A percentile compares a stretch with the other conserved stretches of the same genome.
These are phyloP conservation scores for Sextonia rubra DNA, from an alignment of 164 flowering plant species.

Conservation along the genomic window DNA sequence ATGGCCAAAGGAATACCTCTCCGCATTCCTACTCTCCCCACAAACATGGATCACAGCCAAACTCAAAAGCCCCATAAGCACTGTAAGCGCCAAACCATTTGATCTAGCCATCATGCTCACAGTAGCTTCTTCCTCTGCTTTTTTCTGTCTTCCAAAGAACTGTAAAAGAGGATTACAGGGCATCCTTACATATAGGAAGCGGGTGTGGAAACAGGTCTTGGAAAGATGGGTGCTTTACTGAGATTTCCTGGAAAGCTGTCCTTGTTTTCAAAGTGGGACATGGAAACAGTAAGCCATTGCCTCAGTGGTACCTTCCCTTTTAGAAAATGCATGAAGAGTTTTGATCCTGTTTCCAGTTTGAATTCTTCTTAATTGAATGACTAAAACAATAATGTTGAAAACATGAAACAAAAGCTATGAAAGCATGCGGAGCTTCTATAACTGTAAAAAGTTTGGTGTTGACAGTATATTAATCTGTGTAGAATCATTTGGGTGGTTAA, in stretches of 20 bases:
- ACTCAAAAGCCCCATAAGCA: constrained; percentile 13
- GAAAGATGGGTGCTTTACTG: background rate
- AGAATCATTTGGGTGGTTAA: background rate
- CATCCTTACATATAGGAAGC: background rate
- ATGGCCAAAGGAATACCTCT: background rate
- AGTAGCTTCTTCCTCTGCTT: background rate
- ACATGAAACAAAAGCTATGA: background rate
- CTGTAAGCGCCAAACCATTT: background rate
- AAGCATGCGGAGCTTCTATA: background rate
- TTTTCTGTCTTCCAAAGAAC: background rate
- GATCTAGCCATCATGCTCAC: constrained; percentile 11
- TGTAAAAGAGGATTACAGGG: background rate
- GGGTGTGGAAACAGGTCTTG: background rate
- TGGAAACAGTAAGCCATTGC: background rate
- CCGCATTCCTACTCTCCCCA: constrained; percentile 15
- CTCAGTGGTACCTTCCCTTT: background rate
- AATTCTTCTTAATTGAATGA: background rate
- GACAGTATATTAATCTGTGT: background rate
- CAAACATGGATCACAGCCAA: constrained; percentile 17
- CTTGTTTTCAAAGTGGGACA: constrained; percentile 2
- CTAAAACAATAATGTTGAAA: background rate
- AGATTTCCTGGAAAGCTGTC: background rate
- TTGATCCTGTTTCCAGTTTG: background rate
- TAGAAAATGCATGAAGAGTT: background rate
- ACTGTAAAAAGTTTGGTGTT: background rate